Conservation (phyloP, 805 yeast species). For the Metschnikowia dekortorum region DNA sequence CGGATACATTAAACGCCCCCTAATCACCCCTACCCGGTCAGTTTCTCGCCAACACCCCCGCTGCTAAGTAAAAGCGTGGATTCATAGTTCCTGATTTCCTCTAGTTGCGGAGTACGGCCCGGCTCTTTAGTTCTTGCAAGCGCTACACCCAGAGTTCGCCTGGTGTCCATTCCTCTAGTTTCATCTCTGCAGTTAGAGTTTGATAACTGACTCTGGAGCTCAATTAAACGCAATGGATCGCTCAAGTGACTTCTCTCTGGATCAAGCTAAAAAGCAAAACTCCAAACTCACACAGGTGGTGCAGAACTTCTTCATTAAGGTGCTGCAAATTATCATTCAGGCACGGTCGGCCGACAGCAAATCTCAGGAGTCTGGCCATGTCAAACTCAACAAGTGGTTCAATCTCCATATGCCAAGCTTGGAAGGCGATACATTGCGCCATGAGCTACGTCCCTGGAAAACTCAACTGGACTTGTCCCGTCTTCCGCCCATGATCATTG, state of each 20-base stretch:
- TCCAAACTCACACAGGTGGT: conserved; percentile 41
- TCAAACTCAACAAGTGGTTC: conserved; percentile 57
- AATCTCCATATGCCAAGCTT: conserved; percentile 44
- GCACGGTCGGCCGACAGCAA: conserved; percentile 34
- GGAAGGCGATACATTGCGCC: conserved; percentile 33
- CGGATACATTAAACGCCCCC: conserved; percentile 1
- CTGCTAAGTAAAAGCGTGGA: background rate
- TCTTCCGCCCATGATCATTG: conserved; percentile 83
- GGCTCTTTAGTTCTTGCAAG: background rate
- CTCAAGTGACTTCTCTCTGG: background rate
- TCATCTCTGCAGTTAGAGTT: background rate
- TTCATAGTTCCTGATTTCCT: background rate
- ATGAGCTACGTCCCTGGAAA: conserved; percentile 65
- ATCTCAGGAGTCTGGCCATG: conserved; percentile 10
- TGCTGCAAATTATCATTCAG: conserved; percentile 54
- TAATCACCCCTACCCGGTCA: background rate
- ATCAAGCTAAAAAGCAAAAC: conserved; percentile 7
- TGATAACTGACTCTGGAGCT: background rate
- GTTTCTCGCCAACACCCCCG: background rate
- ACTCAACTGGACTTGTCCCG: conserved; percentile 34
- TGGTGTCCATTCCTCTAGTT: background rate
- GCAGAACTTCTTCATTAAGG: conserved; percentile 61
- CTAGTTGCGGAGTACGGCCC: background rate
- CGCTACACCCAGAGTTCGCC: background rate
- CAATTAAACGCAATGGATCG: background rate